phyloP scores from a whole-genome alignment of 495 filamentous ascomycete genomes.

The Hyphodiscus hymeniophilus region DNA sequence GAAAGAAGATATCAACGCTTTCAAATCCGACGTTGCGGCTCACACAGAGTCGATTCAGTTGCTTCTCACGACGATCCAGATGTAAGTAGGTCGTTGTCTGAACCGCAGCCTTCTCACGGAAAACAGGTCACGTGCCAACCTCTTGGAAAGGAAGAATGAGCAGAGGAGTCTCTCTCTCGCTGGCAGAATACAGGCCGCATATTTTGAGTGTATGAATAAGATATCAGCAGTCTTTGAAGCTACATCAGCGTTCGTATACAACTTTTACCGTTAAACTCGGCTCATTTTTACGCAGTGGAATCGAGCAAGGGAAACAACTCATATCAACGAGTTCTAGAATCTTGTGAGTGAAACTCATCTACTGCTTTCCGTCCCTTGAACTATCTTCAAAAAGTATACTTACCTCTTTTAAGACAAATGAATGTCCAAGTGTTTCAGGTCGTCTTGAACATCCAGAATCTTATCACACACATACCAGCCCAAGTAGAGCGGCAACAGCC shows the following conservation, averaged over 20 bases:
- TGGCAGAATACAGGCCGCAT: conserved; percentile 5
- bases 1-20: conserved; percentile 23
- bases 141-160: background rate
- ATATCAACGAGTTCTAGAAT: background rate
- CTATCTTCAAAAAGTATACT: background rate
- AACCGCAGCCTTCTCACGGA: background rate
- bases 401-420: conserved; percentile 6
- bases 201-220: conserved; percentile 5
- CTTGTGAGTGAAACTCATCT: background rate
- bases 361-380: background rate
- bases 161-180: conserved; percentile 1
- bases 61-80: conserved; percentile 19
- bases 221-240: no score
- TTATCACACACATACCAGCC: conserved; percentile 18
- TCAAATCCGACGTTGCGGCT: conserved; percentile 20
- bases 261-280: no score
- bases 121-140: background rate
- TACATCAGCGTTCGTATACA: no score
- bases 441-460: conserved; percentile 19
- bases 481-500: conserved; percentile 28
- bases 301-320: background rate
- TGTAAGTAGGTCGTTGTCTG: conserved; percentile 2
- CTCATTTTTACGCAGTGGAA: conserved; percentile 4
- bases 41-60: conserved; percentile 24
- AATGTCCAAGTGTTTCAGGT: conserved; percentile 24